phyloP scores from a whole-genome alignment of 176 grass and related monocot species.

The Musa beccarii region DNA sequence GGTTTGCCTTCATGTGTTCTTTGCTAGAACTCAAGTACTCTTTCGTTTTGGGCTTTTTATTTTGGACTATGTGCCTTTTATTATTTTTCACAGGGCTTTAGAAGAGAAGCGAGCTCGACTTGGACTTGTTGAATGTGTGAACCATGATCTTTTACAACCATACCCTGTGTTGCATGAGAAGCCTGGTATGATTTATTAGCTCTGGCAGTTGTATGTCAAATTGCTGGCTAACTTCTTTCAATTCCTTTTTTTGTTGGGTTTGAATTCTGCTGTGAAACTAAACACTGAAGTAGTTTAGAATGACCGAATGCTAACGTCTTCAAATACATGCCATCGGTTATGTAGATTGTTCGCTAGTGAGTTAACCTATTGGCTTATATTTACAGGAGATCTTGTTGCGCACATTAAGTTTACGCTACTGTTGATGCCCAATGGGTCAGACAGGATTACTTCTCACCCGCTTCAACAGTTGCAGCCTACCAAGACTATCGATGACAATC shows the following conservation, averaged over 20 bases:
- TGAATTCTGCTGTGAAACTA: too few relatives aligned
- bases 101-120: constrained; percentile 92
- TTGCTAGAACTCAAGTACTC: neutral
- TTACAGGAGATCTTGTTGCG: constrained; percentile 83
- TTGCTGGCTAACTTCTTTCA: neutral
- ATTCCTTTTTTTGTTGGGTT: neutral
- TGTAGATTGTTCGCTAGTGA: neutral
- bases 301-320: too few relatives aligned
- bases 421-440: constrained; percentile 86
- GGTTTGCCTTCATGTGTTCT: constrained; percentile 28
- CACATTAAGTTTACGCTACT: constrained; percentile 94
- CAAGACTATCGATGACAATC: constrained; percentile 50
- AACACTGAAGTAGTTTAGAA: too few relatives aligned
- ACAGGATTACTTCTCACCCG: constrained; percentile 64
- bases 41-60: neutral
- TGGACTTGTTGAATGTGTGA: constrained; percentile 93
- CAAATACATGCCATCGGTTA: too few relatives aligned
- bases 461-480: constrained; percentile 50
- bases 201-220: neutral
- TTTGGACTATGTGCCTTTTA: neutral
- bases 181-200: constrained; percentile 42
- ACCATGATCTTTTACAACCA: constrained; percentile 93
- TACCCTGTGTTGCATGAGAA: constrained; percentile 98
- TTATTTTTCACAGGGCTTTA: constrained; percentile 48
- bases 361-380: constrained; percentile 3